Evolutionary conservation across 495 filamentous ascomycete species (phyloP).

Genomic region (Amorphotheca resinae): DNA sequence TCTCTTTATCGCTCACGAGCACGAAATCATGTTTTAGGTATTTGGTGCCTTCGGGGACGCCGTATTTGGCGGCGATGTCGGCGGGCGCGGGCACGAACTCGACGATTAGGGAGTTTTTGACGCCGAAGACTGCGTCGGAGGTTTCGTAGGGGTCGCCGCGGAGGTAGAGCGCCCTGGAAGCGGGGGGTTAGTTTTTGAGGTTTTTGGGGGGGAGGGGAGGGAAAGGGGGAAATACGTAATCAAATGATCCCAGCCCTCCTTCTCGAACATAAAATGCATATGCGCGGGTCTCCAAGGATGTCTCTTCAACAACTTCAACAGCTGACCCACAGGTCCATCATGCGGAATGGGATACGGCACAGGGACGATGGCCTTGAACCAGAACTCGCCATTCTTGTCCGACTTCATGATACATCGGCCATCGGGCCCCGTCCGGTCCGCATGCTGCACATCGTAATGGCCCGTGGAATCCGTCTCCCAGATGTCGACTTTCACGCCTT

Average conservation of each 20-base stretch:
- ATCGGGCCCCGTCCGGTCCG: constrained; percentile 55
- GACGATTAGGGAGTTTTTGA: constrained; percentile 72
- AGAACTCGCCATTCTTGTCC: constrained; percentile 61
- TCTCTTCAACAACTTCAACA: constrained; percentile 56
- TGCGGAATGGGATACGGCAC: constrained; percentile 84
- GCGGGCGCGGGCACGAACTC: constrained; percentile 54
- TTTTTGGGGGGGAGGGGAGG: too few species aligned
- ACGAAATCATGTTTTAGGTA: constrained; percentile 71
- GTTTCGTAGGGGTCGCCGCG: constrained; percentile 80
- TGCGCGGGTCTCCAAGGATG: constrained; percentile 79
- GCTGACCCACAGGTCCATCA: constrained; percentile 77
- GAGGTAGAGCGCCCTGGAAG: constrained; percentile 62
- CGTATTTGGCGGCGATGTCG: constrained; percentile 47
- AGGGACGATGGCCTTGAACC: constrained; percentile 79
- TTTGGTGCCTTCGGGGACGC: constrained; percentile 55
- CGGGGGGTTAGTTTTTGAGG: constrained; percentile 27
- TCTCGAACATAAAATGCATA: constrained; percentile 94
- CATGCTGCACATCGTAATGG: constrained; percentile 83
- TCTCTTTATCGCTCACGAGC: constrained; percentile 52
- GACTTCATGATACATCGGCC: constrained; percentile 69
- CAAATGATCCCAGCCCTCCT: constrained; percentile 68
- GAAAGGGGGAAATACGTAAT: constrained; percentile 47
- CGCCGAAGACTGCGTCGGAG: constrained; percentile 86
- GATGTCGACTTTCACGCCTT: constrained; percentile 69
- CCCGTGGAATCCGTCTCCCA: constrained; percentile 89